phyloP scores from a whole-genome alignment of 2,329 filamentous ascomycete species.

The Biscogniauxia marginata region DNA sequence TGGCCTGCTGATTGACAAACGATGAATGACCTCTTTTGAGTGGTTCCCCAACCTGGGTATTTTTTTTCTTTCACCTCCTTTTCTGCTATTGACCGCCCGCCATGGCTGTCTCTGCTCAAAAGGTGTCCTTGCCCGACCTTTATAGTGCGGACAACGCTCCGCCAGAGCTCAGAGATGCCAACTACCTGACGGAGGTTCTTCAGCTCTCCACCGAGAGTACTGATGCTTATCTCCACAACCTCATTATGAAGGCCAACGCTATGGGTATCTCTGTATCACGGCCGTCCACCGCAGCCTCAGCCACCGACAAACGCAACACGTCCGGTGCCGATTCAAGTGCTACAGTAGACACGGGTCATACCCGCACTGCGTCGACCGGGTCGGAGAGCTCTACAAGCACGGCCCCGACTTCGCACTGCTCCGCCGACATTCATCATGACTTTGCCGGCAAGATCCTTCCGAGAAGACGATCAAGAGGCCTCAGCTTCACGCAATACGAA shows the following conservation, averaged over 20 bases:
- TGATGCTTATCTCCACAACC: slow-evolving; percentile 27
- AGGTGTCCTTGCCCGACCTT: slow-evolving; percentile 16
- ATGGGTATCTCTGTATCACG: slow-evolving; percentile 36
- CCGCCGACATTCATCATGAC: slow-evolving; percentile 31
- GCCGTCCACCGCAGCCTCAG: slow-evolving; percentile 27
- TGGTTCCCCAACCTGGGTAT: slow-evolving; percentile 15
- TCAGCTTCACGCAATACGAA: slow-evolving; percentile 53
- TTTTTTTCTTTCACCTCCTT: slow-evolving; percentile 8
- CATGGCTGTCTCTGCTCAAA: slow-evolving; percentile 27
- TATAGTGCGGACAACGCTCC: slow-evolving; percentile 13
- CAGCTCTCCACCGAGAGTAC: slow-evolving; percentile 20
- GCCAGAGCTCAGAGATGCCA: slow-evolving; percentile 30
- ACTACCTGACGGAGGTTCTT: slow-evolving; percentile 31
- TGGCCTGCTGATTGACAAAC: slow-evolving; percentile 22
- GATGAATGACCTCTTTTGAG: slow-evolving; percentile 22
- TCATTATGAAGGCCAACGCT: slow-evolving; percentile 35
- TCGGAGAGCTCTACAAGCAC: slow-evolving; percentile 41
- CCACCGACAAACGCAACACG: slow-evolving; percentile 35
- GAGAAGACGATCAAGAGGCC: slow-evolving; percentile 37
- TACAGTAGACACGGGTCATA: slow-evolving; percentile 41
- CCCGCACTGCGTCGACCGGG: slow-evolving; percentile 44
- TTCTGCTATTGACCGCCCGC: slow-evolving; percentile 10
- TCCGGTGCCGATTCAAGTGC: slow-evolving; percentile 42
- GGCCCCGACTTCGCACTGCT: slow-evolving; percentile 43
- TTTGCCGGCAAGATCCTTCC: slow-evolving; percentile 25